phyloP scores from a whole-genome alignment of 2,329 filamentous ascomycete species.

The Chalaropsis ovoidea region DNA sequence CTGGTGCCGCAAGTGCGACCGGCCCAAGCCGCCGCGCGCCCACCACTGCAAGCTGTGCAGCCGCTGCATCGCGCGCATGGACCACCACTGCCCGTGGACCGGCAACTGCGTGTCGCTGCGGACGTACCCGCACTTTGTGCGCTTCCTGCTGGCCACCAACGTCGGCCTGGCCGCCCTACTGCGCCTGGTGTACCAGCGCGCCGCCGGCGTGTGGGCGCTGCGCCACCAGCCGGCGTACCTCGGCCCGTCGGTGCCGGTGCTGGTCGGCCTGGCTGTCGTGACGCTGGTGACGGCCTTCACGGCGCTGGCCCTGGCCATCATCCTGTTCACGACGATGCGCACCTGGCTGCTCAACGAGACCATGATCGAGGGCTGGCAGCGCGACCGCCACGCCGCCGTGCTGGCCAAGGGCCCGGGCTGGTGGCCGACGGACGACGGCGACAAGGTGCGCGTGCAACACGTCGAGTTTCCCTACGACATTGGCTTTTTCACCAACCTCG shows the following conservation, averaged over 20 bases:
- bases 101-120: conserved; percentile 71
- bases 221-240: conserved; percentile 64
- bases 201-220: conserved; percentile 50
- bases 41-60: conserved; percentile 73
- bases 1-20: conserved; percentile 69
- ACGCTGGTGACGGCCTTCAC: conserved; percentile 48
- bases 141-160: conserved; percentile 64
- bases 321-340: conserved; percentile 53
- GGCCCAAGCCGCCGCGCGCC: conserved; percentile 63
- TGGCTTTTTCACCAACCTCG: conserved; percentile 62
- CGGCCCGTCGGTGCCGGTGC: conserved; percentile 51
- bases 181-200: conserved; percentile 50
- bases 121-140: conserved; percentile 72
- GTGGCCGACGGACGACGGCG: conserved; percentile 35
- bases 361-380: conserved; percentile 72
- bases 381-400: conserved; percentile 52
- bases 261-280: conserved; percentile 53
- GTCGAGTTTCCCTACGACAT: conserved; percentile 78
- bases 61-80: conserved; percentile 70
- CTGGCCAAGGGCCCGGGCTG: conserved; percentile 38
- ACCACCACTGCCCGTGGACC: conserved; percentile 82
- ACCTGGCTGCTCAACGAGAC: conserved; percentile 60
- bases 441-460: conserved; percentile 44
- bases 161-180: conserved; percentile 52
- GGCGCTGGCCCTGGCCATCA: conserved; percentile 51